Evolutionary conservation across 176 grass and related monocot species (phyloP), one percentile per base, ranked within the genome.

Genomic region (Musa beccarii): DNA sequence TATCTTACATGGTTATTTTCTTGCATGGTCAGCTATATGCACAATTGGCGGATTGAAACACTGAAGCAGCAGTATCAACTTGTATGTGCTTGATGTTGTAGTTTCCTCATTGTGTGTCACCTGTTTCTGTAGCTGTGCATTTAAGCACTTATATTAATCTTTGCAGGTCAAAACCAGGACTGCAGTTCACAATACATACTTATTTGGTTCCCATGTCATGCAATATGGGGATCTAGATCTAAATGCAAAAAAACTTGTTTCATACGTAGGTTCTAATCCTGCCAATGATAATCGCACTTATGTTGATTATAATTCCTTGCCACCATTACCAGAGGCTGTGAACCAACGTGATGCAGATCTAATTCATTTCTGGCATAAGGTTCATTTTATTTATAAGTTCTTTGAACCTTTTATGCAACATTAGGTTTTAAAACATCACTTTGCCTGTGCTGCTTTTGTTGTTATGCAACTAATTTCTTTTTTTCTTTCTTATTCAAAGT

Each of bases 301-400:
- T 78, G 65, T 89, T 29, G 87, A 85, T 81, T 72, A 85, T 52
- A 87, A 91, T 69, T 82, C 88, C 25, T 75, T 90, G 75, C 84
- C 68, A 1, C 79, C 80, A 11, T 71, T 83, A 20, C 80, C 72
- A 24, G 71, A 51, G 68, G 14, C 26, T 79, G 83, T 94, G 66
- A 87, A 94, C 78, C 95, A 98, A 83, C 78, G 90, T 26, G 95
- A 98, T 76, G 88, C 90, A 63, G 88, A 91, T 84, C 95, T 98
- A 67, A 80, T 94, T 66, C 91, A 91, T 88, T 98, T 93, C 80
- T 94, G 95, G 90, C 90, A 98, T 68, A 94, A 87, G 77, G 85
- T 87, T 87, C 52, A 22, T 51, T 8, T 14, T 20, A 14, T 14
- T 15, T 52, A 12, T 7, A 49, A 17, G 34, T 43, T 43, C 34